phyloP scores from a whole-genome alignment of 1,284 basidiomycete genomes.

The Anthracocystis walkeri region DNA sequence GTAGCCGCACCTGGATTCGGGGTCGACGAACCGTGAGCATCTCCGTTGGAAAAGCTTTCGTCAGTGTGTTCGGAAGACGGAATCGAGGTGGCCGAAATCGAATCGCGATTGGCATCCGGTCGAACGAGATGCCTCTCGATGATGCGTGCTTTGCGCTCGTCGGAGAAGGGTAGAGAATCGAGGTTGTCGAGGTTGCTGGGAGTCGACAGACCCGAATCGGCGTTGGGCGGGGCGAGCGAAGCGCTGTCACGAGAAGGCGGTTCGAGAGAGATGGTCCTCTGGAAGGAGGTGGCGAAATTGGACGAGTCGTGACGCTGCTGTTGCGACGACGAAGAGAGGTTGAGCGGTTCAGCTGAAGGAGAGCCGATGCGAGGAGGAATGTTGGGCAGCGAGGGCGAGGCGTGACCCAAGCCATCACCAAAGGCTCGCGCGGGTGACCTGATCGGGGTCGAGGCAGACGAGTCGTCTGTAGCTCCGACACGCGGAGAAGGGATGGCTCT shows the following conservation, averaged over 20 bases:
- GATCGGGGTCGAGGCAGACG: constrained; percentile 25
- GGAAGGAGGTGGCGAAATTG: constrained; percentile 24
- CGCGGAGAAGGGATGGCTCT: constrained; percentile 31
- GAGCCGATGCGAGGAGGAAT: constrained; percentile 56
- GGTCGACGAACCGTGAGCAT: constrained; percentile 22
- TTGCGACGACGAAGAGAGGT: constrained; percentile 42
- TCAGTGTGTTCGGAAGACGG: constrained; percentile 35
- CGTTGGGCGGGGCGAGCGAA: constrained; percentile 41
- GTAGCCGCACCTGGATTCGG: constrained; percentile 12
- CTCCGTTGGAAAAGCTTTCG: constrained; percentile 19
- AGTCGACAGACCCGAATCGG: constrained; percentile 48
- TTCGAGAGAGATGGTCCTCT: constrained; percentile 28
- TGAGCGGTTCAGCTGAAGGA: constrained; percentile 41
- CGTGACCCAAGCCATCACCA: constrained; percentile 22
- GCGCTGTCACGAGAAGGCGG: constrained; percentile 42
- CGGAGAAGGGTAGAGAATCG: constrained; percentile 58
- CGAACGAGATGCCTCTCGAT: constrained; percentile 57
- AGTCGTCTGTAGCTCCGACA: constrained; percentile 9
- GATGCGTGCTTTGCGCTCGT: constrained; percentile 63
- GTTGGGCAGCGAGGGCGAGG: constrained; percentile 53
- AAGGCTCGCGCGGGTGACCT: constrained; percentile 44
- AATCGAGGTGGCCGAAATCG: constrained; percentile 45
- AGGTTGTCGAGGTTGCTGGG: constrained; percentile 56
- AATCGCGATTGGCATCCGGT: constrained; percentile 43
- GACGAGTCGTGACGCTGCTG: constrained; percentile 36